Evolutionary conservation across 768 basidiomycete species (phyloP), one percentile per base, ranked within the genome.

Genomic region (Xanthoconium stramineum): DNA sequence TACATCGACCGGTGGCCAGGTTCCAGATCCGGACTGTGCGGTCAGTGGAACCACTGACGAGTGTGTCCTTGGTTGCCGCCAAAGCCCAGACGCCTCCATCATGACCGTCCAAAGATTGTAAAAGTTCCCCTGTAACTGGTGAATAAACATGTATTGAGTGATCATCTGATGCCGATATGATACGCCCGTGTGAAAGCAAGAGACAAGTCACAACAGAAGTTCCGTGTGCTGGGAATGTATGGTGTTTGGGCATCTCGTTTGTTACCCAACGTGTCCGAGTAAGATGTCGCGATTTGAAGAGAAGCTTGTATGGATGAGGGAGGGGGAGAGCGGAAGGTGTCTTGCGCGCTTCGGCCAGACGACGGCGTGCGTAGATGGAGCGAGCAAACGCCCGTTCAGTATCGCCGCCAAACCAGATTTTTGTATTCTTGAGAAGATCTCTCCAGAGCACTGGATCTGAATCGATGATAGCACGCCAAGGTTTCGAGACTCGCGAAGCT

Each of bases 11-110:
- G 6, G 82, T 86, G 37, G 80, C 72, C 36, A 96, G 76, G 65
- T 95, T 86, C 94, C 94, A 97, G 38, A 95, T 89, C 47, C 94
- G 80, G 52, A 97, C 91, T 0, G 93, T 95, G 30, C 94, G 85
- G 74, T 97, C 94, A 9, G 94, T 97, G 13, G 90, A 92, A 6
- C 94, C 94, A 62, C 89, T 93, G 61, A 96, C 94, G 17, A 94
- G 82, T 29, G 88, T 82, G 69, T 93, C 85, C 76, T 90, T 91
- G 70, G 82, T 91, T 36, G 89, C 87, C 6, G 90, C 89, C n/a
- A 98, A 76, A 15, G 95, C 94, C 95, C 95, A 98, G 2, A 98
- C 94, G 17, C 95, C 95, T 48, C 95, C 95, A 62, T 94, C 91
- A 64, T 98, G 95, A 4, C 95, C 96, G 55, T 89, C 81, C 42